phyloP scores from a whole-genome alignment of 495 filamentous ascomycete species.

The Beverwykella pulmonaria region DNA sequence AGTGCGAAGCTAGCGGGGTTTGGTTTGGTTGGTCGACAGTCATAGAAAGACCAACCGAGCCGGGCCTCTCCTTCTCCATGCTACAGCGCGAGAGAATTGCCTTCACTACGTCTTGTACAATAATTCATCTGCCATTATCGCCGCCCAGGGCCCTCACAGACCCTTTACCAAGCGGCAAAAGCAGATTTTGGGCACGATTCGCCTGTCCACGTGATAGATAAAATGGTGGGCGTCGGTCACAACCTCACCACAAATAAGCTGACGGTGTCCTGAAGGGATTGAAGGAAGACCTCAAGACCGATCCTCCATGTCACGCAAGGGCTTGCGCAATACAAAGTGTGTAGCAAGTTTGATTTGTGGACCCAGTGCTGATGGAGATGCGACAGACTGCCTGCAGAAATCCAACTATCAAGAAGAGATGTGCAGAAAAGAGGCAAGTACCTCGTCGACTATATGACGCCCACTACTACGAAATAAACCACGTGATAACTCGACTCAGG shows the following conservation, averaged over 20 bases:
- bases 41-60: slow-evolving; percentile 9
- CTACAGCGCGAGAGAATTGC: neutral
- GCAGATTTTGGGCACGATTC: neutral
- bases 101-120: slow-evolving; percentile 2
- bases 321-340: slow-evolving; percentile 92
- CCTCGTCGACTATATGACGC: neutral
- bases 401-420: slow-evolving; percentile 87
- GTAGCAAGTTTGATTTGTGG: slow-evolving; percentile 10
- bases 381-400: slow-evolving; percentile 75
- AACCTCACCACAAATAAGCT: neutral
- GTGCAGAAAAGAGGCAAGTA: slow-evolving; percentile 59
- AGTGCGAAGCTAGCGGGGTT: slow-evolving; percentile 33
- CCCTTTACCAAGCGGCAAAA: neutral
- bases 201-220: slow-evolving; percentile 34
- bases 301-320: slow-evolving; percentile 85
- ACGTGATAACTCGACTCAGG: slow-evolving; percentile 47
- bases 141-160: no score
- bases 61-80: neutral
- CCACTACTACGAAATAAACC: neutral
- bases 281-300: slow-evolving; percentile 69
- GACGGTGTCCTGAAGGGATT: slow-evolving; percentile 37
- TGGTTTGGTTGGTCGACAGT: neutral
- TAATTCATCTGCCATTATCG: neutral
- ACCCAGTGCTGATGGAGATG: slow-evolving; percentile 22
- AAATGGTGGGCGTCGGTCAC: slow-evolving; percentile 12